Percentiles rank a stretch among this genome's conserved stretches.
Evolutionary conservation across 1,284 basidiomycete genomes (phyloP).

Genomic region (Cryptococcus deneoformans): DNA sequence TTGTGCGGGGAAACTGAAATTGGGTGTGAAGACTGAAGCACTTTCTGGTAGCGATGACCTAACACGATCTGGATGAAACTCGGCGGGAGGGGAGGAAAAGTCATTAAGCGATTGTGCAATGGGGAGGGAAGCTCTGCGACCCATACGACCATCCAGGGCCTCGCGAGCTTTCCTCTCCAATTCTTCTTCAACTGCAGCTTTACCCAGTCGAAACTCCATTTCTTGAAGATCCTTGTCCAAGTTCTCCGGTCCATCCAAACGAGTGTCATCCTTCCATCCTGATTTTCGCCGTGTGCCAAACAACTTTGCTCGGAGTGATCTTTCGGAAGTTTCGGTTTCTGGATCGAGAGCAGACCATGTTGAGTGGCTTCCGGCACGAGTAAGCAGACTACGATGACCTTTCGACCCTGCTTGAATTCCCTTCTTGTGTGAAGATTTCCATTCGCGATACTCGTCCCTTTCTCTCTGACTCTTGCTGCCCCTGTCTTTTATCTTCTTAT

Average conservation of each 20-base stretch:
- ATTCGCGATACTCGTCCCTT: slow-evolving; percentile 30
- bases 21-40: slow-evolving; percentile 23
- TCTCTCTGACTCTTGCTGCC: not conserved
- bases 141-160: too few relatives aligned
- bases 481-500: not conserved
- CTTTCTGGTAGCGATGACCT: not conserved
- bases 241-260: not conserved
- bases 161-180: slow-evolving; percentile 22
- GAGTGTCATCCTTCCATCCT: slow-evolving; percentile 6
- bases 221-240: slow-evolving; percentile 36
- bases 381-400: slow-evolving; percentile 24
- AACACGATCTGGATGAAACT: not conserved
- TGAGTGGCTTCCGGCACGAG: slow-evolving; percentile 22
- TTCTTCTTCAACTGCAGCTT: slow-evolving; percentile 32
- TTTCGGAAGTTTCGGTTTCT: not conserved
- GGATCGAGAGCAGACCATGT: slow-evolving; percentile 37
- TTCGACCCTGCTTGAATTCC: slow-evolving; percentile 20
- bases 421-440: slow-evolving; percentile 27
- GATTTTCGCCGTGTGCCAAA: not conserved
- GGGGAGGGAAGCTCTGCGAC: too few relatives aligned
- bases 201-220: slow-evolving; percentile 41
- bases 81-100: not conserved
- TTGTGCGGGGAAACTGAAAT: slow-evolving; percentile 31
- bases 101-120: too few relatives aligned
- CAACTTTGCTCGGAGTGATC: not conserved